Evolutionary conservation across 2,329 filamentous ascomycete genomes (phyloP), one percentile per base, ranked within the genome.

Genomic region (Trichoderma breve): DNA sequence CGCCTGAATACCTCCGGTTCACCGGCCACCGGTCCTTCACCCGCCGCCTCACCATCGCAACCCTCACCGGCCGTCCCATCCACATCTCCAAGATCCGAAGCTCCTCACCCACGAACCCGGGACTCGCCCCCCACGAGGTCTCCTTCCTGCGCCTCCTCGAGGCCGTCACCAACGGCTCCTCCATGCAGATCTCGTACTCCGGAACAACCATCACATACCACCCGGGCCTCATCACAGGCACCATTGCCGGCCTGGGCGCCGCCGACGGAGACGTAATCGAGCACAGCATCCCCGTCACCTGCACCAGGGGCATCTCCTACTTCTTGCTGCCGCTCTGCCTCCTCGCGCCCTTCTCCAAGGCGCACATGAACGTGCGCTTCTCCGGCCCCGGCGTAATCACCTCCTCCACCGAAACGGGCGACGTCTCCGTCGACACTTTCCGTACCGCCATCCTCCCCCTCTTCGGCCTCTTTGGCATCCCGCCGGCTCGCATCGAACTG

Each of bases 81-180:
- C 94, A 95, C 83, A 95, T 99, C 80, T 96, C 95, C 68, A 92
- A 96, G 82, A 98, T 99, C 84, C 93, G 96, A 78, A 90, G 93
- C 75, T 90, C 92, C 18, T 97, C 94, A 55, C 91, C 92, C 61
- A 95, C 93, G 53, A 91, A 92, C 77, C 95, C 96, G 1, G 96
- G 96, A 78, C 92, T 99, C 70, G 92, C 93, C 69, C 91, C 94
- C 63, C 92, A 97, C 84, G 96, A 99, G 83, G 91, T 98, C 78
- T 98, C 96, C 61, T 95, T 99, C 82, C 88, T 99, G 36, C 95
- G 96, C 71, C 92, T 99, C 21, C 91, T 99, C 79, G 96, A 98
- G 82, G 89, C 93, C 76, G 88, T 99, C 77, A 99, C 96, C 79
- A 99, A 99, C 86, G 96, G 96, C 83, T 93, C 93, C 72, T 91